Evolutionary conservation across 2,329 filamentous ascomycete genomes (phyloP), one percentile per base, ranked within the genome.

Genomic region (Hypoxylon sp.): DNA sequence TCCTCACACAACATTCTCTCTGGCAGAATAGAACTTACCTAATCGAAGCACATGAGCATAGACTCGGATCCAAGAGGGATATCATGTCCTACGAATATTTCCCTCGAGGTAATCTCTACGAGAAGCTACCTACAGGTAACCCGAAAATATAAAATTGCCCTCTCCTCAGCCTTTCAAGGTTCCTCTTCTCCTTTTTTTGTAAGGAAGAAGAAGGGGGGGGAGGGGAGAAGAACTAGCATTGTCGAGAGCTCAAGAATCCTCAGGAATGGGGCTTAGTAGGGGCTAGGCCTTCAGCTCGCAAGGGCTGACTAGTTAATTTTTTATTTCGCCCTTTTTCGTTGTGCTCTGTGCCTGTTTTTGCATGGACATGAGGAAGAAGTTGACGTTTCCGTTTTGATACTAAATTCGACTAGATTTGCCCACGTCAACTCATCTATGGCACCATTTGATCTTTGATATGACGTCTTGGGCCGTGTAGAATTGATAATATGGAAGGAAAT

Each of bases 181-280:
- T 48, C 42, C 10, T 55, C 13, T 39, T 55, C 37, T 39, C 26
- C 37, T 37, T 26, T 47, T 19, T 39, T 31, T 35, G 2, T 13
- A 8, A 6, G 17, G 5, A 19, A 11, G 19, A 2, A 5, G 5
- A 5, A 5, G n/a, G 11, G n/a, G n/a, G 19, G n/a, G 3, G 3
- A 10, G 11, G 33, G 5, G 19, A 26, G 19, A 10, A 5, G n/a
- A 3, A 31, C 48, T 22, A 50, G 48, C 5, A 55, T 62, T 22
- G 26, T 29, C 58, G 37, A 47, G 37, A 48, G 39, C 50, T 62
- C 42, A 54, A 48, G 29, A 60, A 46, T 46, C n/a, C 37, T 46
- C 26, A 6, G 47, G 48, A 42, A 48, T 31, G 29, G 17, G 10
- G 31, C 29, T 31, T 31, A 6, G 29, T 31, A 31, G 33, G 19